phyloP scores from a whole-genome alignment of 2,329 filamentous ascomycete genomes.

The Phaeosphaeria sp. region DNA sequence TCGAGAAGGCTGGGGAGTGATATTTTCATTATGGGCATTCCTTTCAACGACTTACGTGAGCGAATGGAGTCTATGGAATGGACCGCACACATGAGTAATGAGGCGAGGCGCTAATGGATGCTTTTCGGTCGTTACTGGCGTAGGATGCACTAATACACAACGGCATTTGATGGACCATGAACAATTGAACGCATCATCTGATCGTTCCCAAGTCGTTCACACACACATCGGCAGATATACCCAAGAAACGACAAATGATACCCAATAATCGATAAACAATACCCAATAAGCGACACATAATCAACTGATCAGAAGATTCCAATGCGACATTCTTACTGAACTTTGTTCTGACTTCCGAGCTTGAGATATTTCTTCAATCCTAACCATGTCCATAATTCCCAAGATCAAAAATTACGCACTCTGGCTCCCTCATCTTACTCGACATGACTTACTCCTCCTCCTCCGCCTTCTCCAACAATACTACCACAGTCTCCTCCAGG shows the following conservation, averaged over 20 bases:
- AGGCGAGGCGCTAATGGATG: neutral
- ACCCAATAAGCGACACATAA: too few relatives aligned
- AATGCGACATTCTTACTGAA: too few relatives aligned
- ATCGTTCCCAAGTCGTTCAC: neutral
- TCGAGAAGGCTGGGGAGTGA: slow-evolving; percentile 6
- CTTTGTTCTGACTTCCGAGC: too few relatives aligned
- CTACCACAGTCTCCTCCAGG: too few relatives aligned
- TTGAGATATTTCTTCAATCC: too few relatives aligned
- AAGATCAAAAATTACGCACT: too few relatives aligned
- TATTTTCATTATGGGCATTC: neutral
- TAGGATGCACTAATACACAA: neutral
- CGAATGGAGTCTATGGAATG: neutral
- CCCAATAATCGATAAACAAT: neutral
- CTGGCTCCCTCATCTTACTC: too few relatives aligned
- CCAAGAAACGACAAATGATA: neutral
- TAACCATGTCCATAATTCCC: too few relatives aligned
- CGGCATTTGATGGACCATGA: too few relatives aligned
- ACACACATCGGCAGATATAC: neutral
- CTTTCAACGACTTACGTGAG: neutral
- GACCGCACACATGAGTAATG: neutral
- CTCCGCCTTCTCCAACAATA: too few relatives aligned
- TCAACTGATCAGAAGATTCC: too few relatives aligned
- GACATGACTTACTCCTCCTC: too few relatives aligned
- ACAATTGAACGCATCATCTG: neutral
- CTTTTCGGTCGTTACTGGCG: neutral